Base-by-base conservation (phyloP, 192 early-diverging fungal genomes). In the Linnemannia zychae region DNA sequence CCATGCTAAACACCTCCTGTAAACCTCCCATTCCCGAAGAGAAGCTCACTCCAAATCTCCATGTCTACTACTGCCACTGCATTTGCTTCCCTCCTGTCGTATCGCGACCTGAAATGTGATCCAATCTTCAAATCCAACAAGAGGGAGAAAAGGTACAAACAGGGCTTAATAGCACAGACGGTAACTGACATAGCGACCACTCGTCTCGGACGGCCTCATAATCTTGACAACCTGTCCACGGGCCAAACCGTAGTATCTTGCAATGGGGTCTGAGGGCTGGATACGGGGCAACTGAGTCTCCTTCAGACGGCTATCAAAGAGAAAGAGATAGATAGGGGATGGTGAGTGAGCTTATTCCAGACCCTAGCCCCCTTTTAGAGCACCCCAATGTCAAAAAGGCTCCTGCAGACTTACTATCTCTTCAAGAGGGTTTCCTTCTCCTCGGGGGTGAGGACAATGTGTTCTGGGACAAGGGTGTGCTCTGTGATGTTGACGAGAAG, bases 401-500 rank as follows among this genome's bases (percentile, higher is more conserved):
- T n/a, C 16, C 48, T 31, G 18, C n/a, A 47, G 3, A 92, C 93
- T 89, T 92, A 97, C 96, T 99, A 99, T 90, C 96, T 81, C 81
- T 93, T 91, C 73, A 99, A 88, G 69, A 99, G 92, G 24, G 95
- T 95, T 86, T 93, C 92, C 91, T 99, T 99, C 86, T 98, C 97
- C 80, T 96, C 96, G 31, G 92, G 89, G 0, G 90, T 87, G 24
- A 99, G 85, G 15, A 99, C 94, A 77, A 93, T 93, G 87, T 99
- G 99, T 79, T 95, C 92, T 3, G 99, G 99, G n/a, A 99, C 99
- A 40, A 99, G 90, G 57, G 93, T 91, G 79, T 99, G 99, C 73
- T 97, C 90, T 44, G 99, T 99, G 74, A 99, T 99, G 87, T 99
- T 99, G 72, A 99, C 97, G 33, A 99, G 87, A 47, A 99, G 87